phyloP scores from a whole-genome alignment of 345 rosid species.

The Salix arbutifolia region DNA sequence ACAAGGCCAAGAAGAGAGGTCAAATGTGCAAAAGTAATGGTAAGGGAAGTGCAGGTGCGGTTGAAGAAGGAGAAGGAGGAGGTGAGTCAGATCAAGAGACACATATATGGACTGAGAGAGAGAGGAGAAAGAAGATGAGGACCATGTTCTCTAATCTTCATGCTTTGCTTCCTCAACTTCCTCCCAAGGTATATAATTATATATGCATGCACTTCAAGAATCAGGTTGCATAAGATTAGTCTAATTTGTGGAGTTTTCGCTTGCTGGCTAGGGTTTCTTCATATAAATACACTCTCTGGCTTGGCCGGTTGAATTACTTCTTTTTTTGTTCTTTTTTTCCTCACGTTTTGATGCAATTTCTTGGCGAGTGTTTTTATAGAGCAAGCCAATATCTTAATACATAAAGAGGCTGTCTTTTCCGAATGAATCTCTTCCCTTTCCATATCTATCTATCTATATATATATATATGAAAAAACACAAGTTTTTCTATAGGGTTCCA shows the following conservation, averaged over 20 bases:
- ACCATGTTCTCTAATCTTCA: conserved; percentile 65
- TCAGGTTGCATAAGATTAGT: not conserved
- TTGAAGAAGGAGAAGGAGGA: conserved; percentile 14
- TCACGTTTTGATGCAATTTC: not conserved
- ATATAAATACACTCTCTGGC: not conserved
- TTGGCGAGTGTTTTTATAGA: not conserved
- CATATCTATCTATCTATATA: too few species aligned
- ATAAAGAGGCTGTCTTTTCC: not conserved
- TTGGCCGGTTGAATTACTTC: not conserved
- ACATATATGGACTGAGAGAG: conserved; percentile 77
- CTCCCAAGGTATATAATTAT: conserved; percentile 55
- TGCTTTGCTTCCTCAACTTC: conserved; percentile 71
- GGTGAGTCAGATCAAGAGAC: conserved; percentile 46
- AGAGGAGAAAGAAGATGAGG: conserved; percentile 80
- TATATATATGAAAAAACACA: too few species aligned
- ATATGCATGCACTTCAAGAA: not conserved
- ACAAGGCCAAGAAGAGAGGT: not conserved
- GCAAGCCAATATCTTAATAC: not conserved
- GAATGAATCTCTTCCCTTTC: not conserved
- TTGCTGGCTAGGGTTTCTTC: not conserved
- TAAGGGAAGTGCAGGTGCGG: conserved; percentile 3
- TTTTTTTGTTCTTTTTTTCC: too few species aligned
- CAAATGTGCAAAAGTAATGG: not conserved
- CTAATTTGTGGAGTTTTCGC: not conserved
- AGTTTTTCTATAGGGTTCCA: not conserved